phyloP scores from a whole-genome alignment of 2,329 filamentous ascomycete species.

The Periconia macrospinosa region DNA sequence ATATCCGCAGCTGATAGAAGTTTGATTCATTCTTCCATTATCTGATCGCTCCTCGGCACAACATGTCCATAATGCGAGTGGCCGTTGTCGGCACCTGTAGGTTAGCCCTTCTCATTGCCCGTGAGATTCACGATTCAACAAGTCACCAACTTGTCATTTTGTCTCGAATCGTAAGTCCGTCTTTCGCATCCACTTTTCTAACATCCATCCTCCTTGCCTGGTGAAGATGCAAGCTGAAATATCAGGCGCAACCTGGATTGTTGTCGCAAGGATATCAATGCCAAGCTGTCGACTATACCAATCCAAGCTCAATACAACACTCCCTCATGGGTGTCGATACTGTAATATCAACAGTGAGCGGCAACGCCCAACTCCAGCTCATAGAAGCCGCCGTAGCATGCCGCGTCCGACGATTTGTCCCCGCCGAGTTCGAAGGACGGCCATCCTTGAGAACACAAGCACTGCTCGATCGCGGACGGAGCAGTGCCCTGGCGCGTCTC shows the following conservation, averaged over 20 bases:
- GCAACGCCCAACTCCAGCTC: slow-evolving; percentile 66
- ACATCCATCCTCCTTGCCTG: background rate
- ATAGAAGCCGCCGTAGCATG: slow-evolving; percentile 70
- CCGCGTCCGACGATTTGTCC: slow-evolving; percentile 69
- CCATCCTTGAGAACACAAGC: slow-evolving; percentile 60
- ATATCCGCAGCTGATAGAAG: slow-evolving; percentile 2
- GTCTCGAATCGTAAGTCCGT: slow-evolving; percentile 60
- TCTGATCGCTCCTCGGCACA: background rate
- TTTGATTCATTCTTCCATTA: background rate
- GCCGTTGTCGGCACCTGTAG: slow-evolving; percentile 65
- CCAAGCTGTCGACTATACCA: slow-evolving; percentile 67
- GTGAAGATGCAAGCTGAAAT: slow-evolving; percentile 11
- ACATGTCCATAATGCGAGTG: slow-evolving; percentile 57
- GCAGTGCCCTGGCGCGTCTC: slow-evolving; percentile 60
- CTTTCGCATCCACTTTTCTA: background rate
- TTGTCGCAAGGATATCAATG: slow-evolving; percentile 65
- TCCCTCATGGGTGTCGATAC: slow-evolving; percentile 72
- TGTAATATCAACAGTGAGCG: slow-evolving; percentile 73
- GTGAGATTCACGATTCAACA: slow-evolving; percentile 62
- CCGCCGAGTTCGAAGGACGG: slow-evolving; percentile 74
- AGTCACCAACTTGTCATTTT: slow-evolving; percentile 72
- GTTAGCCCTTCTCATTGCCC: slow-evolving; percentile 60
- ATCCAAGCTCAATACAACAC: slow-evolving; percentile 61
- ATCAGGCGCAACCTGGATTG: slow-evolving; percentile 58
- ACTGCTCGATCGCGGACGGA: slow-evolving; percentile 63